Conservation (phyloP, 2,329 filamentous ascomycete genomes). For the Furcasterigmium furcatum region DNA sequence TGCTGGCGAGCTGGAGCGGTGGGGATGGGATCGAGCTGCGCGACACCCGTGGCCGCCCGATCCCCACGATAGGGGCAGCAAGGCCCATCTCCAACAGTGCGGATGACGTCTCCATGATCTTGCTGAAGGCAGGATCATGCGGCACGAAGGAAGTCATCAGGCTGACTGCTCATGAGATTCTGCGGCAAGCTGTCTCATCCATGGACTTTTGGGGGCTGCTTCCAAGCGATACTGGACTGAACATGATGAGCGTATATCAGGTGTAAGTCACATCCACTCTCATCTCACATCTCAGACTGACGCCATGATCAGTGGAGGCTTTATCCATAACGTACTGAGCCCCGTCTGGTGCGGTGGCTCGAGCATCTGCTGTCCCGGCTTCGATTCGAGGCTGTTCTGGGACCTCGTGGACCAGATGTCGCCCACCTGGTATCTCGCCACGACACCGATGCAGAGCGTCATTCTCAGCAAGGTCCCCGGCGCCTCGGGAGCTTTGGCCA, state of each 20-base stretch:
- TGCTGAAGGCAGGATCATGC: constrained; percentile 6
- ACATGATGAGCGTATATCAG: constrained; percentile 5
- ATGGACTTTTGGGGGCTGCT: constrained; percentile 4
- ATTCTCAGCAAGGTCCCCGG: constrained; percentile 43
- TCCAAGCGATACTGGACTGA: constrained; percentile 3
- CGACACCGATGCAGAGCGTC: constrained; percentile 53
- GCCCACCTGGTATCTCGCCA: constrained; percentile 57
- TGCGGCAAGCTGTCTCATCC: constrained; percentile 1
- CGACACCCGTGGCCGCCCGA: background rate
- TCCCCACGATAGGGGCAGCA: background rate
- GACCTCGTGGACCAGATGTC: constrained; percentile 42
- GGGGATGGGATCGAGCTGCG: background rate
- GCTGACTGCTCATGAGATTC: constrained; percentile 2
- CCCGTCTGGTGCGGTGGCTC: constrained; percentile 51
- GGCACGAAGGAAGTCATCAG: constrained; percentile 2
- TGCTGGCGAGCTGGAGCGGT: background rate
- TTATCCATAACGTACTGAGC: constrained; percentile 52
- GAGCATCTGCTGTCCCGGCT: constrained; percentile 49
- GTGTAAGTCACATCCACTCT: constrained; percentile 2
- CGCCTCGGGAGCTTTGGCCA: constrained; percentile 33
- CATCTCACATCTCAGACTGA: constrained; percentile 1
- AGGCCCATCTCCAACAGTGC: constrained; percentile 2
- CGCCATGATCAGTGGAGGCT: constrained; percentile 34
- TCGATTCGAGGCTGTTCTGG: constrained; percentile 54
- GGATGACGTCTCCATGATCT: constrained; percentile 1